Evolutionary conservation across 305 asterid genomes (phyloP).

Genomic region (Withania somnifera): DNA sequence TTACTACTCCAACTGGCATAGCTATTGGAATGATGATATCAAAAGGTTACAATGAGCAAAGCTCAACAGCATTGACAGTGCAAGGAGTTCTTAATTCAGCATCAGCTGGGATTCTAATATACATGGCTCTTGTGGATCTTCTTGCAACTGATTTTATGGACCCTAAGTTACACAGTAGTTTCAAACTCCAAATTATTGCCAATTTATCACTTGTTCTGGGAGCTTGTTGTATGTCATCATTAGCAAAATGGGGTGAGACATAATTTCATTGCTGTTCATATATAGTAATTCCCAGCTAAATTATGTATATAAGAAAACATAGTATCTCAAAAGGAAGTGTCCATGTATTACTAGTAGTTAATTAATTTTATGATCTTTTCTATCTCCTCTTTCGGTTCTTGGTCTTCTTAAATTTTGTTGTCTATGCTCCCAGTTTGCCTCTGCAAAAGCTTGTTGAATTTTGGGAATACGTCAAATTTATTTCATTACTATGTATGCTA

Average conservation of each 20-base stretch:
- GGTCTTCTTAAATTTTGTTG: no score
- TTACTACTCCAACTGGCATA: slow-evolving; percentile 33
- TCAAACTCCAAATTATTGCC: slow-evolving; percentile 21
- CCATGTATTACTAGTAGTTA: no score
- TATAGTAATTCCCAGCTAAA: neutral
- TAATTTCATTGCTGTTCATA: neutral
- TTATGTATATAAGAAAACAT: no score
- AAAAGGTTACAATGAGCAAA: slow-evolving; percentile 23
- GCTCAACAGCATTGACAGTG: slow-evolving; percentile 22
- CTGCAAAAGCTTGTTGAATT: no score
- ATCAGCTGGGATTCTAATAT: slow-evolving; percentile 42
- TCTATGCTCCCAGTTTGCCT: no score
- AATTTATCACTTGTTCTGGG: slow-evolving; percentile 29
- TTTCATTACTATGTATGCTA: no score
- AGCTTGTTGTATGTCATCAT: slow-evolving; percentile 28
- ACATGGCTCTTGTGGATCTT: slow-evolving; percentile 46
- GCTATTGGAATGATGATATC: slow-evolving; percentile 14
- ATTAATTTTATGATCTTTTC: no score
- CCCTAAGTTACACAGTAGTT: slow-evolving; percentile 19
- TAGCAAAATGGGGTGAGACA: slow-evolving; percentile 28
- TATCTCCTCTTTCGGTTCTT: no score
- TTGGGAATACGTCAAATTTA: no score
- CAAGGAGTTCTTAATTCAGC: slow-evolving; percentile 36
- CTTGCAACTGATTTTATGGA: slow-evolving; percentile 40
- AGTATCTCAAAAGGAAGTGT: no score